A percentile compares a stretch with the other conserved stretches of the same genome.
These are phyloP conservation scores for Apiospora marii DNA, from an alignment of 2,329 filamentous ascomycete genomes.

Conservation along the genomic window DNA sequence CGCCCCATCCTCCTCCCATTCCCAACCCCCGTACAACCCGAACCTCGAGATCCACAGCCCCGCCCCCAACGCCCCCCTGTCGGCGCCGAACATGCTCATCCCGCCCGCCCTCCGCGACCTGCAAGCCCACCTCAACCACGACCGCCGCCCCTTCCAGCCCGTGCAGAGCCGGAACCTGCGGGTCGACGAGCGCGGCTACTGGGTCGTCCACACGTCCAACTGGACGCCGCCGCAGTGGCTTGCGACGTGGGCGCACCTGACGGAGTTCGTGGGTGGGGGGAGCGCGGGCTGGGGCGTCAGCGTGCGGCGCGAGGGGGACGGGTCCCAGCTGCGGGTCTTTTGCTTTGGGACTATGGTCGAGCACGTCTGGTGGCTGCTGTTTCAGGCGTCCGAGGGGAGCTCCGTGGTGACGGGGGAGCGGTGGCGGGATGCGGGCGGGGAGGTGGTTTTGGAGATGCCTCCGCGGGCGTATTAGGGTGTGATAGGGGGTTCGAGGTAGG, in stretches of 20 bases:
- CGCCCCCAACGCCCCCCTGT: neutral
- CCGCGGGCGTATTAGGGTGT: neutral
- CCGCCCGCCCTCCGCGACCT: neutral
- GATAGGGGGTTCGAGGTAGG: neutral
- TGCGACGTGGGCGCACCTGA: neutral
- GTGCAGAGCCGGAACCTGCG: neutral
- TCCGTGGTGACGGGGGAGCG: neutral
- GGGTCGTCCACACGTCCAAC: neutral
- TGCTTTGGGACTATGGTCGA: neutral
- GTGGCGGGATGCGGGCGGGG: neutral
- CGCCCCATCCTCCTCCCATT: neutral
- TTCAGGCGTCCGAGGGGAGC: neutral
- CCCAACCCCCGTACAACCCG: neutral
- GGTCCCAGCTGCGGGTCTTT: neutral
- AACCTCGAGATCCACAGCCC: neutral
- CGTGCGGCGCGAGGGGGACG: neutral
- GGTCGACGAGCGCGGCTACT: neutral
- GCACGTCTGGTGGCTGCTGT: slow-evolving; percentile 8
- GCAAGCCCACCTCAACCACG: neutral
- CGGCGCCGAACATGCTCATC: neutral
- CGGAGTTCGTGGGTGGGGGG: neutral
- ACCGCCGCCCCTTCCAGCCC: neutral
- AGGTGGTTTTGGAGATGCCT: neutral
- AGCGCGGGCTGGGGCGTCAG: neutral
- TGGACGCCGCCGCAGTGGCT: slow-evolving; percentile 11